phyloP scores from a whole-genome alignment of 164 flowering plant genomes.

The Berberis vulgaris region DNA sequence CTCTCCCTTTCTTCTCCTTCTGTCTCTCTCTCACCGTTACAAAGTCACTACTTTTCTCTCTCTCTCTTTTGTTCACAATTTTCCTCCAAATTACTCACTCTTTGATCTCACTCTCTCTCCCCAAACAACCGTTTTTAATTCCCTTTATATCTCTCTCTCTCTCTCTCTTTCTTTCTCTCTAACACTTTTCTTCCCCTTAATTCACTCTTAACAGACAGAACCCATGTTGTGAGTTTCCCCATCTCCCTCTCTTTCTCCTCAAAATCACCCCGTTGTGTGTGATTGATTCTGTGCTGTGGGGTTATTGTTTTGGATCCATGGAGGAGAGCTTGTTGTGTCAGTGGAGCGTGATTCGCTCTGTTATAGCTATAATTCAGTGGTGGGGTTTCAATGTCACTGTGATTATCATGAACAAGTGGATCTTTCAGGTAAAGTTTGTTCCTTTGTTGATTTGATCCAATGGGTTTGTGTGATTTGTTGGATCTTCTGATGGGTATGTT shows the following conservation, averaged over 20 bases:
- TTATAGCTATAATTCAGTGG: constrained; percentile 90
- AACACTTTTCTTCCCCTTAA: too few species aligned
- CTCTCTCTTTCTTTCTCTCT: not conserved
- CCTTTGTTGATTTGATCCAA: not conserved
- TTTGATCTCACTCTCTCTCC: not conserved
- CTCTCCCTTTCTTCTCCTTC: not conserved
- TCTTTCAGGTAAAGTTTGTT: constrained; percentile 71
- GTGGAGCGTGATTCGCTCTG: constrained; percentile 72
- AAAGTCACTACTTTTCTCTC: not conserved
- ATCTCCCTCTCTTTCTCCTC: too few species aligned
- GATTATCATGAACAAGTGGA: constrained; percentile 98
- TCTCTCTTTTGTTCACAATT: not conserved
- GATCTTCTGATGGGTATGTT: not conserved
- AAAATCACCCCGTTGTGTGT: too few species aligned
- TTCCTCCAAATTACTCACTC: constrained; percentile 2
- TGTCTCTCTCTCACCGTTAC: not conserved
- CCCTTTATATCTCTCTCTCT: not conserved
- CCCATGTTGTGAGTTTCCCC: too few species aligned
- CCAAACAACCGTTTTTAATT: not conserved
- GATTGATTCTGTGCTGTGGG: not conserved
- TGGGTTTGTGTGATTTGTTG: not conserved
- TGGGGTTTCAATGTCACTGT: constrained; percentile 97
- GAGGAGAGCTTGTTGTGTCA: constrained; percentile 54
- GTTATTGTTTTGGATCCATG: constrained; percentile 28
- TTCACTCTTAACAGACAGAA: too few species aligned